phyloP scores from a whole-genome alignment of 176 grass and related monocot genomes.

The Elymus sibiricus region DNA sequence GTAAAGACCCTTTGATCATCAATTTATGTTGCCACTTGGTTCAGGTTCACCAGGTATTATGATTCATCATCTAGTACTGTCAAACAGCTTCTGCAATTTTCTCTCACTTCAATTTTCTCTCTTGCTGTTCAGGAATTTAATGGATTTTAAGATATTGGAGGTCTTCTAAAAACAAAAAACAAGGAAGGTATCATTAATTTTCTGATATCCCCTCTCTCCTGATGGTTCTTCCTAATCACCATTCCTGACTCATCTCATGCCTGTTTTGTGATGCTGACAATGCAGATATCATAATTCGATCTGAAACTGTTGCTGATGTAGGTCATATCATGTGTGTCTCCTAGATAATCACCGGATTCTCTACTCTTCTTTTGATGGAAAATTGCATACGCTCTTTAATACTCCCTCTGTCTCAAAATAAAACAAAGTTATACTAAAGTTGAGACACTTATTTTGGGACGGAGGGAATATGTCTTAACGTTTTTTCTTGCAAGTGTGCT shows the following conservation, averaged over 20 bases:
- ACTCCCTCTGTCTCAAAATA: no score
- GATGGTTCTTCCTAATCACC: not conserved
- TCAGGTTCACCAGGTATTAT: constrained; percentile 26
- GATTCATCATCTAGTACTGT: constrained; percentile 2
- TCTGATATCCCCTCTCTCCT: not conserved
- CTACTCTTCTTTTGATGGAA: not conserved
- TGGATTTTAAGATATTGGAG: not conserved
- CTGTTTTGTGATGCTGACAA: not conserved
- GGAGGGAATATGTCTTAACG: not conserved
- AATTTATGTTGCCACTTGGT: not conserved
- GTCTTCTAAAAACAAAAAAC: not conserved
- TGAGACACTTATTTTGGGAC: no score
- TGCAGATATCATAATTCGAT: not conserved
- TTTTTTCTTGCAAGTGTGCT: constrained; percentile 3
- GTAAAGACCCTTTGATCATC: not conserved
- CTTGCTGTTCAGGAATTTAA: constrained; percentile 14
- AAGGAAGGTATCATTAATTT: not conserved
- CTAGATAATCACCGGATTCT: not conserved
- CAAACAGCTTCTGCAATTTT: not conserved
- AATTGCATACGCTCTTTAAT: not conserved
- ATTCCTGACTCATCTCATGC: not conserved
- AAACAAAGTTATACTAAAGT: no score
- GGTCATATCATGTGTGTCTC: not conserved
- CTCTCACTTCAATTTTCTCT: not conserved
- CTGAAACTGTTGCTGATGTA: no score